Evolutionary conservation across 139 green algal genomes (phyloP).

Genomic region (Zygnema circumcarinatum): DNA sequence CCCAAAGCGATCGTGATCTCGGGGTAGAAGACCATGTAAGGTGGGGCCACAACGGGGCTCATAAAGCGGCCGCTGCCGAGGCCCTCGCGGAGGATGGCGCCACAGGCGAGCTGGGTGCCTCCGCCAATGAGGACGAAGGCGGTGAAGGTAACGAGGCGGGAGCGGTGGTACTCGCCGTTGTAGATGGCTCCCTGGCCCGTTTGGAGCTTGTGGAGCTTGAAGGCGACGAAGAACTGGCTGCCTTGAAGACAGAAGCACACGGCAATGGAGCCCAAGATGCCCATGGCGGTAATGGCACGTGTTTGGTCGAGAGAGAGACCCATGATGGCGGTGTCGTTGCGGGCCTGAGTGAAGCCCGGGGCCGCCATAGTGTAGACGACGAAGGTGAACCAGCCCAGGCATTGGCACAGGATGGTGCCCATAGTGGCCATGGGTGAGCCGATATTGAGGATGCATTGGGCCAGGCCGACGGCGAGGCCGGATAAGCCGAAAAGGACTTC

Average conservation of each 20-base stretch:
- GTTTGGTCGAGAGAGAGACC: not conserved
- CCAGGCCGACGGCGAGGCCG: not conserved
- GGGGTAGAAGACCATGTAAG: conserved; percentile 18
- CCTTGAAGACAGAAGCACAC: not conserved
- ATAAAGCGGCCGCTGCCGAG: not conserved
- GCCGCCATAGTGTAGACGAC: conserved; percentile 19
- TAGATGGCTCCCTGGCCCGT: not conserved
- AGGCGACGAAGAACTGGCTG: conserved; percentile 15
- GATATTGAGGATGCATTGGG: not conserved
- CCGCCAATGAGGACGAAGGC: conserved; percentile 1
- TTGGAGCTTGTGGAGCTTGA: conserved; percentile 7
- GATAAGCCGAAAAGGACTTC: conserved; percentile 14
- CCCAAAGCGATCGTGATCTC: conserved; percentile 10
- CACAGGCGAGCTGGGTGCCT: not conserved
- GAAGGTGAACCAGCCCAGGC: conserved; percentile 13
- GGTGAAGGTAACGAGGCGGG: not conserved
- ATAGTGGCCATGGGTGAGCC: not conserved
- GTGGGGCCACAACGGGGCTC: conserved; percentile 2
- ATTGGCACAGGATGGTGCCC: not conserved
- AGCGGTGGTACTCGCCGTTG: not conserved
- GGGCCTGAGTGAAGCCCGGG: not conserved
- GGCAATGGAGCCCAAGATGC: not conserved
- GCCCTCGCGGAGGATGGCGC: not conserved
- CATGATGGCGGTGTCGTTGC: not conserved
- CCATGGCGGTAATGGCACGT: not conserved